Base-by-base conservation (phyloP, 2,329 filamentous ascomycete species). In the Botrytis galanthina region DNA sequence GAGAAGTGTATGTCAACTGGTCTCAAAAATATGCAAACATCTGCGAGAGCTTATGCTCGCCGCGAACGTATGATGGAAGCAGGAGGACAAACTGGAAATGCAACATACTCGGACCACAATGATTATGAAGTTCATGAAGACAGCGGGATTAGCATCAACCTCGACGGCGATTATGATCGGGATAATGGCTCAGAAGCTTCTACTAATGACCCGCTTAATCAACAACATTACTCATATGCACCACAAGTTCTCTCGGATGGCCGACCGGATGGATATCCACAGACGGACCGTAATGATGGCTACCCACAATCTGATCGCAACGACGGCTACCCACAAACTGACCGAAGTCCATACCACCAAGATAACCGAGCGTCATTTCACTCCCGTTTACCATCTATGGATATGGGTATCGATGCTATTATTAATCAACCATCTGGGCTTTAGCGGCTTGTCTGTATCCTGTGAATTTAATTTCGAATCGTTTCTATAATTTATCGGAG, bases 1-100 rank as follows among this genome's bases (percentile, higher is more conserved):
- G 70, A 29, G 64, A 77, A 95, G 93, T 94, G 92, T 83, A 93
- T 96, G 90, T 90, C 92, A 81, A 92, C 92, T 80, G 93, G 93
- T 51, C 85, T 95, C 78, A 95, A 94, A 84, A 94, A 93, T 82
- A 87, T 96, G 73, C 90, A 92, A 81, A 89, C 90, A 78, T 88
- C 90, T 70, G 87, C 90, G 76, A 89, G 92, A 75, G 87, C 90
- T 73, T 89, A 88, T 73, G 86, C 88, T 74, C 89, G 90, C 76
- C 90, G 90, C 79, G 90, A 90, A 83, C 88, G 88, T 74, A 83
- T 88, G 78, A 67, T 63, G 51, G 46, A 70, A 61, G 62, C 51
- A 4, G 60, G 70, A 26, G 71, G 71, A 26, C 71, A 72, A 46
- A 22, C 63, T 32, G 51, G 37, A 68, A 51, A 66, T 42, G n/a